Evolutionary conservation across 2,329 filamentous ascomycete species (phyloP), one percentile per base, ranked within the genome.

Genomic region (Bipolaris oryzae): DNA sequence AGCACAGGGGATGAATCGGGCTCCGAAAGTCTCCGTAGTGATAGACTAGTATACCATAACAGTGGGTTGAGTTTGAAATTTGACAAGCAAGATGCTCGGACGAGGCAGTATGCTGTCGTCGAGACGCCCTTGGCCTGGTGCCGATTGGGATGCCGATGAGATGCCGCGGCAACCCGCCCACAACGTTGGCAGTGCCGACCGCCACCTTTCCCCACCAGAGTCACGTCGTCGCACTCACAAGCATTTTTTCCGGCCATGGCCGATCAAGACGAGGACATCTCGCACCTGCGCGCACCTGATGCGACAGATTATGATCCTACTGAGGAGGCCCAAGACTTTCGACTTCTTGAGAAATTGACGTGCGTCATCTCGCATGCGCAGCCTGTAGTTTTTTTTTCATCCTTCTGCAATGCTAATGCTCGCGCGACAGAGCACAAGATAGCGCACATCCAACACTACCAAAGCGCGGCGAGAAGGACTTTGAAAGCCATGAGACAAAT

Each of bases 401-500:
- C 18, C 15, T 28, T 5, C 23, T 7, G 15, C 50, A 41, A 23
- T 28, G 50, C 61, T 63, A 41, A 53, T 53, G 55, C 20, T 11
- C 15, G 31, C 6, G n/a, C 55, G 39, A 50, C 52, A 73, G 69
- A 34, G 56, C 60, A 38, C 58, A 66, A 39, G 66, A 66, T 42
- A 64, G 59, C 45, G 63, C 67, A 50, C 57, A 60, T n/a, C 67
- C 79, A 80, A 86, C 87, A 66, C 84, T 93, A 10, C 92, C 96
- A 34, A 92, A 94, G 64, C 91, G 92, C 62, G 95, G 95, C 58
- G 92, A 96, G 75, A 99, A 99, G 77, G 95, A 99, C 79, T 99
- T 97, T 75, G 95, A 98, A 78, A 88, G 90, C 25, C 92, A 98
- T 77, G 90, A 91, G 45, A 98, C 95, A 2, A 85, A 86, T 31